Conservation (phyloP, 1,139 yeast genomes). For the Hemisphaericaspora xylofermentans region DNA sequence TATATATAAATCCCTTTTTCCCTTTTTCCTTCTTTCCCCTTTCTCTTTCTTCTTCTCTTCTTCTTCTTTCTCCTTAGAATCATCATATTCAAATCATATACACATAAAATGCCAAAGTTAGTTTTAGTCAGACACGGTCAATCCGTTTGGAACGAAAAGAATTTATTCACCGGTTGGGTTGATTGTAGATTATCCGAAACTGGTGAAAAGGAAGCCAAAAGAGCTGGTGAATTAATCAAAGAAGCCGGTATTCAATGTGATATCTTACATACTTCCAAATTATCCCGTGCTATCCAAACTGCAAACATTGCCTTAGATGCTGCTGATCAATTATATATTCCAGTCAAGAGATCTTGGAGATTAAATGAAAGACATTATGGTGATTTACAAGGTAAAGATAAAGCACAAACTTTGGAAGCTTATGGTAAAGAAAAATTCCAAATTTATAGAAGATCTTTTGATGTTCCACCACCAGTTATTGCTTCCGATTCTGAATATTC, state of each 20-base stretch:
- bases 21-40: slow-evolving; percentile 2
- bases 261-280: slow-evolving; percentile 84
- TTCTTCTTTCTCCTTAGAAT: neutral
- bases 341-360: slow-evolving; percentile 96
- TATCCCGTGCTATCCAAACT: slow-evolving; percentile 96
- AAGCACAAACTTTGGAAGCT: slow-evolving; percentile 85
- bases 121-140: slow-evolving; percentile 96
- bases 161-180: slow-evolving; percentile 99
- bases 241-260: slow-evolving; percentile 87
- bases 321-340: slow-evolving; percentile 89
- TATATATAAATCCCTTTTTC: neutral
- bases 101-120: slow-evolving; percentile 57
- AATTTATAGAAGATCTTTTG: slow-evolving; percentile 97
- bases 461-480: slow-evolving; percentile 93
- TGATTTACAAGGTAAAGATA: slow-evolving; percentile 97
- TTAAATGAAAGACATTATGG: slow-evolving; percentile 99
- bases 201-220: slow-evolving; percentile 87
- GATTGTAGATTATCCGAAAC: slow-evolving; percentile 83
- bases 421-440: slow-evolving; percentile 94
- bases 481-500: slow-evolving; percentile 77
- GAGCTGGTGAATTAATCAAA: slow-evolving; percentile 91
- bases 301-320: slow-evolving; percentile 90
- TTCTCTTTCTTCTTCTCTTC: slow-evolving; percentile 1
- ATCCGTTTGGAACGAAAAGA: slow-evolving; percentile 98
- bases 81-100: slow-evolving; percentile 2